phyloP scores from a whole-genome alignment of 257 asterid genomes.

The Echites panduratus region DNA sequence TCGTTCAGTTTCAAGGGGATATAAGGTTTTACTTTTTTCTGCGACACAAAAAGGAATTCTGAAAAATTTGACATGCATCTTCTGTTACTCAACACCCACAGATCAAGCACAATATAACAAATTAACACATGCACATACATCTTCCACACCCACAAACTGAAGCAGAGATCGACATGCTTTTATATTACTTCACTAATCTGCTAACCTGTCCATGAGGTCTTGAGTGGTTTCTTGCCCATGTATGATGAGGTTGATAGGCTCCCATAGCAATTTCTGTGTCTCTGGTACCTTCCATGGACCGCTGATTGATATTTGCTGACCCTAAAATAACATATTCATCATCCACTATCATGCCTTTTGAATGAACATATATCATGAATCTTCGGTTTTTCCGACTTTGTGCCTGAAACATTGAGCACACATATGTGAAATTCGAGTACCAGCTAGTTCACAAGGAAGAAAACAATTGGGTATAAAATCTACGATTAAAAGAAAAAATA shows the following conservation, averaged over 20 bases:
- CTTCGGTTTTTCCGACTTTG: conserved; percentile 65
- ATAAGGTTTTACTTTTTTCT: background rate
- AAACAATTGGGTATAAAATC: background rate
- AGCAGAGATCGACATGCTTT: background rate
- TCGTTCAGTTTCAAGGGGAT: background rate
- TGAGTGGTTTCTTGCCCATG: conserved; percentile 68
- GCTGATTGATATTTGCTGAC: conserved; percentile 90
- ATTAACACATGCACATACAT: background rate
- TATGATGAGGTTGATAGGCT: conserved; percentile 85
- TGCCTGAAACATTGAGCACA: conserved; percentile 49
- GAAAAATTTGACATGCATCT: background rate
- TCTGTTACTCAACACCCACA: background rate
- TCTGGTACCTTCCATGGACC: conserved; percentile 89
- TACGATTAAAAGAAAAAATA: background rate
- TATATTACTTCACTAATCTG: background rate
- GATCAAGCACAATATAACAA: background rate
- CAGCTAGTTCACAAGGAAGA: background rate
- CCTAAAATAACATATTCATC: conserved; percentile 86
- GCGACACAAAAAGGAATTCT: background rate
- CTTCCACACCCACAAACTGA: background rate
- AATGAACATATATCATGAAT: conserved; percentile 97
- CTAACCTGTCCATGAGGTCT: conserved; percentile 88
- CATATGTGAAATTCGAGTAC: background rate
- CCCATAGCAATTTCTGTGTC: conserved; percentile 99
- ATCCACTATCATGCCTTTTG: conserved; percentile 94